Percentiles rank a stretch among this genome's conserved stretches.
Evolutionary conservation across 2,329 filamentous ascomycete genomes (phyloP).

Genomic region (Metarhizium sp.): DNA sequence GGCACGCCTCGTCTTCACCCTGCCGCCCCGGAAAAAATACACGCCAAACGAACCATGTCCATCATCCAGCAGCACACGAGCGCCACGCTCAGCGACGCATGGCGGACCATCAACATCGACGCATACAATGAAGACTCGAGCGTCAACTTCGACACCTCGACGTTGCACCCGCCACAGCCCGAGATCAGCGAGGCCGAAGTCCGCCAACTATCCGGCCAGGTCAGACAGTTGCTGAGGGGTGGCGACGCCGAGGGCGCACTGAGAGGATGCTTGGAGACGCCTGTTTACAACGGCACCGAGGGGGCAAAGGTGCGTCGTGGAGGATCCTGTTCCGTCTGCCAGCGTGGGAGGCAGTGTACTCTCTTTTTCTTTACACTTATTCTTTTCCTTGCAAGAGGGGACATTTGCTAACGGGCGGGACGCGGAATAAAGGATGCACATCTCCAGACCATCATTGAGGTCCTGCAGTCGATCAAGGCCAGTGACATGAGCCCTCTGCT

Average conservation of each 20-base stretch:
- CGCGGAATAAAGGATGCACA: conserved; percentile 59
- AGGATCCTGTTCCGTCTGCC: background rate
- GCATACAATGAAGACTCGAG: conserved; percentile 82
- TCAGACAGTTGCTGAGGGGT: conserved; percentile 77
- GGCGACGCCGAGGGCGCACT: conserved; percentile 84
- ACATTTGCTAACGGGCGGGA: background rate
- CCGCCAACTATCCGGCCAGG: conserved; percentile 67
- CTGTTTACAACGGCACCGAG: conserved; percentile 60
- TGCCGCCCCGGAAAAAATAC: no score
- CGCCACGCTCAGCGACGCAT: conserved; percentile 52
- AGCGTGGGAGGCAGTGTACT: no score
- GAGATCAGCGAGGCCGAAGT: conserved; percentile 71
- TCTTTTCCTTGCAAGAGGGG: no score
- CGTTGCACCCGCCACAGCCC: conserved; percentile 67
- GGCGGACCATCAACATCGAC: conserved; percentile 92
- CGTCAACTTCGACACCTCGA: conserved; percentile 81
- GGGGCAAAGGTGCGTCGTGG: conserved; percentile 39
- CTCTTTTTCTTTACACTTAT: no score
- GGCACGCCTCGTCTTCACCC: background rate
- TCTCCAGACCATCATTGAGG: conserved; percentile 80
- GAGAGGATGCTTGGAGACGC: conserved; percentile 73
- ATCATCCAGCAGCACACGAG: conserved; percentile 57
- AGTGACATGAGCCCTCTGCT: conserved; percentile 90
- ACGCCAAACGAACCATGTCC: conserved; percentile 37
- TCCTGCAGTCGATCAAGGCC: conserved; percentile 91